Conservation (phyloP, 176 grass and related monocot species). For the Musa troglodytarum region DNA sequence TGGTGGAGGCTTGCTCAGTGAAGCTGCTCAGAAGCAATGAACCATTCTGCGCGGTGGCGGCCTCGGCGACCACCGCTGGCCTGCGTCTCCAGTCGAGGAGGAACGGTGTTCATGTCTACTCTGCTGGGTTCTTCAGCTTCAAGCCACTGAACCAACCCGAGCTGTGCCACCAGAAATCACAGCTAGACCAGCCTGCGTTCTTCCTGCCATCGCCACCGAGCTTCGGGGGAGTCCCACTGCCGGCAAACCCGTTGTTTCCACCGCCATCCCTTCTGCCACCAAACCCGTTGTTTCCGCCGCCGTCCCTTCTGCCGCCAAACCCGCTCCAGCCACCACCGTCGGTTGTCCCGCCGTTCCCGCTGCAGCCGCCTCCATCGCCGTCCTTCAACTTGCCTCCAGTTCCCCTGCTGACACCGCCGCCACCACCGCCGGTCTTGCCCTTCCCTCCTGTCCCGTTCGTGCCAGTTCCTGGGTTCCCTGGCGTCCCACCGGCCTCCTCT, state of each 20-base stretch:
- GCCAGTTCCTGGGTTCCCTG: conserved; percentile 7
- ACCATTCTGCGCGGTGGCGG: not conserved
- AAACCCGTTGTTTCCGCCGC: not conserved
- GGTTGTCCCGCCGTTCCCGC: not conserved
- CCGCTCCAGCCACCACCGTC: conserved; percentile 15
- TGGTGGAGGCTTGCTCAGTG: conserved; percentile 1
- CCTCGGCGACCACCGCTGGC: not conserved
- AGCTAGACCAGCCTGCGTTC: not conserved
- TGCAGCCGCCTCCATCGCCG: conserved; percentile 1
- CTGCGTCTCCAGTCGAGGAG: not conserved
- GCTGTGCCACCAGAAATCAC: not conserved
- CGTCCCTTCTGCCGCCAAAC: not conserved
- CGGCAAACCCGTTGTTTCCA: not conserved
- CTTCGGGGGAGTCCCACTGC: not conserved
- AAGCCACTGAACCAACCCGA: not conserved
- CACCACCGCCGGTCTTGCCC: not conserved
- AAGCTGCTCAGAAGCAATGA: conserved; percentile 5
- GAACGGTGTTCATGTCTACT: not conserved
- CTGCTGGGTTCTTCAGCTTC: conserved; percentile 9
- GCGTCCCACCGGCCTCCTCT: not conserved
- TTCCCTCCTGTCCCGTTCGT: not conserved
- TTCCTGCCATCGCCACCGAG: conserved; percentile 7
- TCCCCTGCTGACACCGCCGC: not conserved
- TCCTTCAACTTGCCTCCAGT: not conserved
- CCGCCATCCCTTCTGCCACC: not conserved